A percentile compares a stretch with the other conserved stretches of the same genome.
These are phyloP conservation scores for Fennellomyces sp. DNA, from an alignment of 371 early-diverging fungal genomes.

Conservation along the genomic window DNA sequence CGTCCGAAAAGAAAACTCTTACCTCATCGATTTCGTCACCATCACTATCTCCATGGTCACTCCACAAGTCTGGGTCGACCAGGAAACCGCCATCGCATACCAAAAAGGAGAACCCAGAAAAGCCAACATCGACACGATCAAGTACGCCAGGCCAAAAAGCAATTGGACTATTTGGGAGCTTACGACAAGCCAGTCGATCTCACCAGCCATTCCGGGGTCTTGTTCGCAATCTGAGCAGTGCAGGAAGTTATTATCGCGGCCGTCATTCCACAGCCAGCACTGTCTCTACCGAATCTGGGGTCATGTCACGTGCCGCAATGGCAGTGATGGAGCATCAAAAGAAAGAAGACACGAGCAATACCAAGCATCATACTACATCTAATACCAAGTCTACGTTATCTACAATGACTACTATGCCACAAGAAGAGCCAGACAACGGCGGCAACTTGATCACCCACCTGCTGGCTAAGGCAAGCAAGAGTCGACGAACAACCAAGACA, in stretches of 20 bases:
- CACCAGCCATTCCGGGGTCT: constrained; percentile 19
- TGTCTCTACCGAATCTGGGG: constrained; percentile 1
- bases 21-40: background rate
- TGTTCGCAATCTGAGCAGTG: constrained; percentile 25
- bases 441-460: constrained; percentile 13
- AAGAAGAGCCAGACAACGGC: background rate
- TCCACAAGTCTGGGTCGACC: background rate
- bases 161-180: constrained; percentile 27
- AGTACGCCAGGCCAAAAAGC: background rate
- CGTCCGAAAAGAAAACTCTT: background rate
- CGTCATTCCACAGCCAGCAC: background rate
- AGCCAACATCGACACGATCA: background rate
- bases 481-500: constrained; percentile 14
- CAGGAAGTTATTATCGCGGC: background rate
- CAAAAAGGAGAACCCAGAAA: background rate
- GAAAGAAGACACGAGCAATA: background rate
- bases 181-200: constrained; percentile 24
- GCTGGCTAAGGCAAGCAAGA: constrained; percentile 23
- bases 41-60: background rate
- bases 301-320: constrained; percentile 24
- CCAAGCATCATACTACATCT: background rate
- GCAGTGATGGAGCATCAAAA: constrained; percentile 26
- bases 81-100: background rate
- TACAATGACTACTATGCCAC: background rate
- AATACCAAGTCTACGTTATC: background rate